Conservation (phyloP, 257 asterid species). For the Ilex aquifolium region DNA sequence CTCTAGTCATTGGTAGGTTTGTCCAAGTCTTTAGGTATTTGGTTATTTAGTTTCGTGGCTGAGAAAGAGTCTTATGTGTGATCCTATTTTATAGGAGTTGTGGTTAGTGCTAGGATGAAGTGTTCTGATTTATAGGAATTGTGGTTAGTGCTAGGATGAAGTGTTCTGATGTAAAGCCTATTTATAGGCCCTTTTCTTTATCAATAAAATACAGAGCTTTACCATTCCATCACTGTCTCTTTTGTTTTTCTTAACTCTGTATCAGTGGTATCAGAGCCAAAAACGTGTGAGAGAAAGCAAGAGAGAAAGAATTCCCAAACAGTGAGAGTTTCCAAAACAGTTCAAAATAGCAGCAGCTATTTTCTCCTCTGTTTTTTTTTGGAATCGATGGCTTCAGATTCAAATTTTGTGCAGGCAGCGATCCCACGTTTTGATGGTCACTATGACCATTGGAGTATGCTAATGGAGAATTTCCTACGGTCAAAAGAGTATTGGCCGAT, state of each 20-base stretch:
- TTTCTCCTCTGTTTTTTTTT: not conserved
- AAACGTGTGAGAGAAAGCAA: not conserved
- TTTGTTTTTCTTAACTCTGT: not conserved
- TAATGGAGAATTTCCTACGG: no score
- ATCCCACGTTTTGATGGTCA: not conserved
- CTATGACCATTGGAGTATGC: not conserved
- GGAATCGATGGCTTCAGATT: not conserved
- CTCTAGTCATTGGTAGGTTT: no score
- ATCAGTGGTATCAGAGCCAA: not conserved
- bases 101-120: no score
- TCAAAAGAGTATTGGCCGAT: no score
- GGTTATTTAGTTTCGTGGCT: no score
- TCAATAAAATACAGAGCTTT: not conserved
- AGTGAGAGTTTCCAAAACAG: not conserved
- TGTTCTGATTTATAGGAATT: no score
- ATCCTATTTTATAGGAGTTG: no score
- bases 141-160: no score
- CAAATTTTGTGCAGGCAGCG: not conserved
- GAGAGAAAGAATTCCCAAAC: not conserved
- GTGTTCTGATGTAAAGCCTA: not conserved
- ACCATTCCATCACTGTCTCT: not conserved
- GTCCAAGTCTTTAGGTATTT: no score
- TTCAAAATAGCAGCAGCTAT: not conserved
- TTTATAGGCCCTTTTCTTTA: not conserved
- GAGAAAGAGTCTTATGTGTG: no score